Evolutionary conservation across 108 stramenopile species (phyloP), one percentile per base, ranked within the genome.

Genomic region (Skeletonema grethae): DNA sequence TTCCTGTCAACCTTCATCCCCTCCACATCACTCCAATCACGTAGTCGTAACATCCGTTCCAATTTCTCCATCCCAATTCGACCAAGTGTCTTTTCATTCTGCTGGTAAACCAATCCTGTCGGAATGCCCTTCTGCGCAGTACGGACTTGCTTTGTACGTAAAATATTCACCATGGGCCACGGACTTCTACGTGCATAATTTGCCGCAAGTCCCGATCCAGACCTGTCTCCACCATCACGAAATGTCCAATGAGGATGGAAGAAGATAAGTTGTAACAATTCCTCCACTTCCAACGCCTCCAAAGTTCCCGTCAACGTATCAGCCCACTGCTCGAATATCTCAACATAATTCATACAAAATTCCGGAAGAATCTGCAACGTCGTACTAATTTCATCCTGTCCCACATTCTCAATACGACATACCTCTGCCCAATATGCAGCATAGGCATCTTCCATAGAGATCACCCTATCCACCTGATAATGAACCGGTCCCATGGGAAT

Each of bases 91-190:
- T 95, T 95, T 82, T 97, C 97, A 71, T 98, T 98, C 82, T 98
- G 93, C 70, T 89, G 87, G 82, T 98, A 98, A 11, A 98, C 97
- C 25, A 96, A 75, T 22, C 92, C 97, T 15, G 97, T 98, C 22
- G 97, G 97, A 81, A 98, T 95, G 25, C 95, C 96, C 77, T 82
- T 87, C 83, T 98, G 97, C 6, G 95, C 97, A 20, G 90, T 79
- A 38, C 94, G 87, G 4, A 98, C 97, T 85, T 97, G 93, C 24
- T 82, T 86, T 61, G 97, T 98, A 30, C 97, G 83, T 20, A 98
- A 80, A 63, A 98, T 94, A 75, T 98, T 98, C 78, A 98, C 96
- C 97, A 98, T 98, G 13, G 97, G 97, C 88, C 93, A 96, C 0
- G 97, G 97, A 69, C 87, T 87, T 36, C 97, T 83, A 10, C 97